phyloP scores from a whole-genome alignment of 257 asterid species.

The Leonotis leonurus region DNA sequence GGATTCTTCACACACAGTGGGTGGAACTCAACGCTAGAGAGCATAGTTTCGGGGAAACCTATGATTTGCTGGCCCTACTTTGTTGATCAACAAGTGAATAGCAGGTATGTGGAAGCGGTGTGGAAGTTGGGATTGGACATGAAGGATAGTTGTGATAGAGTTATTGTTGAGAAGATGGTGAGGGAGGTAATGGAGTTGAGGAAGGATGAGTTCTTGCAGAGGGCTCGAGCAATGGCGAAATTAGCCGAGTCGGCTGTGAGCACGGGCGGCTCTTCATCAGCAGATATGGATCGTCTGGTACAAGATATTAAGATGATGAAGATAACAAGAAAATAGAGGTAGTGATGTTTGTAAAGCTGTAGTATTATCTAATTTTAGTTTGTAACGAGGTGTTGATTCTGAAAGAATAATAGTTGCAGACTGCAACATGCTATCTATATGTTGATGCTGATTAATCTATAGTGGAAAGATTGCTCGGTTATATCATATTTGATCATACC shows the following conservation, averaged over 20 bases:
- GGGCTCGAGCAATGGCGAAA: constrained; percentile 25
- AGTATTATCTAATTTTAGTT: no score
- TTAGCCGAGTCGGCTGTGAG: constrained; percentile 30
- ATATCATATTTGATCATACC: no score
- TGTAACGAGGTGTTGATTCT: not conserved
- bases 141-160: constrained; percentile 52
- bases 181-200: constrained; percentile 45
- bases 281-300: constrained; percentile 31
- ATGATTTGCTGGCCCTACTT: constrained; percentile 48
- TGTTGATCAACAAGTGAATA: constrained; percentile 46
- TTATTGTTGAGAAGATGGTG: constrained; percentile 27
- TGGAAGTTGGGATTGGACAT: constrained; percentile 51
- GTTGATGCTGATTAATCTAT: no score
- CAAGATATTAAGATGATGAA: constrained; percentile 29
- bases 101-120: constrained; percentile 36
- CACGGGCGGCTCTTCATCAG: constrained; percentile 37
- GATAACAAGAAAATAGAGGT: not conserved
- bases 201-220: constrained; percentile 34
- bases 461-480: no score
- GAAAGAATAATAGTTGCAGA: not conserved
- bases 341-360: not conserved
- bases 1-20: constrained; percentile 44
- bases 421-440: no score
- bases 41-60: constrained; percentile 36
- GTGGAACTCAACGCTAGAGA: constrained; percentile 49